Evolutionary conservation across 169 alveolate genomes (phyloP).

Genomic region (Toxoplasma gondii): DNA sequence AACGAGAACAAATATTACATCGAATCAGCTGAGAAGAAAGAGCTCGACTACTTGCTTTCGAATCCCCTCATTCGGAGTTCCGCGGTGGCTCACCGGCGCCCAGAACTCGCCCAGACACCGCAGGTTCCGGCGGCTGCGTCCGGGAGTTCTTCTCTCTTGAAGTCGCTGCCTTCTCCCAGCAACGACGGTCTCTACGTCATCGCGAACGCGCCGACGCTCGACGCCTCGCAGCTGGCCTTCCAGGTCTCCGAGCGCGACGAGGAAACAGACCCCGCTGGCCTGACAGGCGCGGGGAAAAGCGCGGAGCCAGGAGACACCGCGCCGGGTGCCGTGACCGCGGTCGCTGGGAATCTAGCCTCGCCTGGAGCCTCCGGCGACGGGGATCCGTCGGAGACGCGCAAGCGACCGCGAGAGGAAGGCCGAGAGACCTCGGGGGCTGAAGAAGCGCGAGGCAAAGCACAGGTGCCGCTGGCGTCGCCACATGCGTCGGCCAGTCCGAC

Average conservation of each 20-base stretch:
- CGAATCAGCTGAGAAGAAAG: conserved; percentile 88
- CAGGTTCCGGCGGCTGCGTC: background rate
- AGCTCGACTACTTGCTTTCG: conserved; percentile 83
- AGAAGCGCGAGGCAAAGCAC: background rate
- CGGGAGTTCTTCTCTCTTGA: background rate
- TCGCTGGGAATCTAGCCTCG: background rate
- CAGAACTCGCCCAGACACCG: background rate
- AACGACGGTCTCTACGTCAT: conserved; percentile 68
- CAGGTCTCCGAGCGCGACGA: conserved; percentile 65
- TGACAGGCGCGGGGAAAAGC: conserved; percentile 30
- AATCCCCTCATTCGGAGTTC: conserved; percentile 86
- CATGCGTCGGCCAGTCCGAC: background rate
- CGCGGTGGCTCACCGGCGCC: conserved; percentile 53
- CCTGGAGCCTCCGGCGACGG: background rate
- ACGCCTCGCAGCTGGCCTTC: conserved; percentile 76
- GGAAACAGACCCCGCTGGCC: conserved; percentile 66
- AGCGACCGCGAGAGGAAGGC: background rate
- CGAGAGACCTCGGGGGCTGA: background rate
- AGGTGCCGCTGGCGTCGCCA: background rate
- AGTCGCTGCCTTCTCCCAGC: background rate
- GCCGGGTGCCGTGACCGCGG: background rate
- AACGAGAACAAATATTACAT: conserved; percentile 93
- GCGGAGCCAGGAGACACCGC: background rate
- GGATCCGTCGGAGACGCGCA: background rate
- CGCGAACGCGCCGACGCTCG: conserved; percentile 72